Conservation (phyloP, 257 asterid species). For the Solanum arcanum region DNA sequence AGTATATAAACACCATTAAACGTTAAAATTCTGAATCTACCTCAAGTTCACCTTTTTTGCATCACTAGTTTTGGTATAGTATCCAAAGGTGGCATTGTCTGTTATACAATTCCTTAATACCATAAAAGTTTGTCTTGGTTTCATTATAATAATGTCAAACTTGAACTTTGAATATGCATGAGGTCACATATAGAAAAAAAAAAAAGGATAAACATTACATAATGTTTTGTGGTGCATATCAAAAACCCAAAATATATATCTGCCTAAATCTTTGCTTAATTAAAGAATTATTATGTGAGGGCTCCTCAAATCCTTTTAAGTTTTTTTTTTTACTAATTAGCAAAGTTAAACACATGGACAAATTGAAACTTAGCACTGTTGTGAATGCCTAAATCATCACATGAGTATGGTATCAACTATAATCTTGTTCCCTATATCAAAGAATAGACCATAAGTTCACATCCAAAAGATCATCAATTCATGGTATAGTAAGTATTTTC, state of each 20-base stretch:
- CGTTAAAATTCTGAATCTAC: not conserved
- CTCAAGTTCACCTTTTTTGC: not conserved
- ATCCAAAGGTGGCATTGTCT: not conserved
- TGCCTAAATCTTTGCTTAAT: not conserved
- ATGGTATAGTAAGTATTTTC: not conserved
- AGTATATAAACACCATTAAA: not conserved
- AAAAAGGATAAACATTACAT: not conserved
- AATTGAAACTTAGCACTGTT: no score
- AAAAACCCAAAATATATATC: not conserved
- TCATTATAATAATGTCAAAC: not conserved
- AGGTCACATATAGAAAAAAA: not conserved
- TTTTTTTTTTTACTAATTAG: no score
- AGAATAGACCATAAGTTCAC: not conserved
- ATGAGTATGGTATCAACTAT: no score
- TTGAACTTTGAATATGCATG: not conserved
- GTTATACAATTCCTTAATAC: not conserved
- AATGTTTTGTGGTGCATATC: not conserved
- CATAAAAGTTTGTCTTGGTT: not conserved
- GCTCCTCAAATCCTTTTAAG: not conserved
- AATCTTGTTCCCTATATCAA: no score
- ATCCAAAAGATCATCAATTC: not conserved
- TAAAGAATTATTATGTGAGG: not conserved
- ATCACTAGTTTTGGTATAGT: constrained; percentile 13
- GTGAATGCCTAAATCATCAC: no score
- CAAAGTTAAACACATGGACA: not conserved